Evolutionary conservation across 2,329 filamentous ascomycete genomes (phyloP).

Genomic region (Intubia oerlemansii): DNA sequence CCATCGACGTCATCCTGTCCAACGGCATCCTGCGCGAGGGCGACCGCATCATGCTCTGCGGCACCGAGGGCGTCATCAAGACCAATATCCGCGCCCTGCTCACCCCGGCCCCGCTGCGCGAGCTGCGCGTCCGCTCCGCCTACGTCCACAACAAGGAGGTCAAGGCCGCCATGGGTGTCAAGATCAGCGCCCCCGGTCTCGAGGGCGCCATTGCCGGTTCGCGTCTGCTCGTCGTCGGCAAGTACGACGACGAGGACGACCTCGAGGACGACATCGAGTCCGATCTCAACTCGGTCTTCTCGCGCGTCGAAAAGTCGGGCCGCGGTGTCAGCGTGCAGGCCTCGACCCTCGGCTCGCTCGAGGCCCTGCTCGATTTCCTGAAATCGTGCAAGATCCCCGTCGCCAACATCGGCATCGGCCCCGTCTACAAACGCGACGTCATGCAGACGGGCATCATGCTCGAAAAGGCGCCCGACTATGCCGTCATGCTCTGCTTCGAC

Average conservation of each 20-base stretch:
- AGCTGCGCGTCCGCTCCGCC: constrained; percentile 81
- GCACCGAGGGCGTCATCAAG: constrained; percentile 86
- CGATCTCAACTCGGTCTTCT: constrained; percentile 79
- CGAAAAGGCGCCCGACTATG: constrained; percentile 83
- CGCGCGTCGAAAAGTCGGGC: constrained; percentile 75
- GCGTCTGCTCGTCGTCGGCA: constrained; percentile 77
- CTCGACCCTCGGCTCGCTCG: constrained; percentile 88
- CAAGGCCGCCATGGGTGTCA: constrained; percentile 94
- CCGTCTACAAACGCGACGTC: constrained; percentile 93
- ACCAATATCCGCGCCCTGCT: constrained; percentile 90
- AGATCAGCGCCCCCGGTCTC: constrained; percentile 90
- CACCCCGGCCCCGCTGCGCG: constrained; percentile 80
- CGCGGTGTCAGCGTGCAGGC: constrained; percentile 94
- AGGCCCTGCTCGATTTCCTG: constrained; percentile 90
- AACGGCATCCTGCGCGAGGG: constrained; percentile 92
- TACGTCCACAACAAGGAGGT: constrained; percentile 99
- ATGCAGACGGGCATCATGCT: constrained; percentile 92
- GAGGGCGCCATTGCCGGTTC: constrained; percentile 95
- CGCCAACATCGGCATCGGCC: constrained; percentile 89
- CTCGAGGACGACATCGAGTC: constrained; percentile 91
- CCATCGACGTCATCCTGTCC: constrained; percentile 88
- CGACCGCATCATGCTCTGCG: constrained; percentile 84
- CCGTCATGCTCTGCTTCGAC: constrained; percentile 99
- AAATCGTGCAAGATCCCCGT: constrained; percentile 94
- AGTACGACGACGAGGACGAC: constrained; percentile 91